Evolutionary conservation across 2,329 filamentous ascomycete genomes (phyloP).

Genomic region (Scedosporium minutisporum): DNA sequence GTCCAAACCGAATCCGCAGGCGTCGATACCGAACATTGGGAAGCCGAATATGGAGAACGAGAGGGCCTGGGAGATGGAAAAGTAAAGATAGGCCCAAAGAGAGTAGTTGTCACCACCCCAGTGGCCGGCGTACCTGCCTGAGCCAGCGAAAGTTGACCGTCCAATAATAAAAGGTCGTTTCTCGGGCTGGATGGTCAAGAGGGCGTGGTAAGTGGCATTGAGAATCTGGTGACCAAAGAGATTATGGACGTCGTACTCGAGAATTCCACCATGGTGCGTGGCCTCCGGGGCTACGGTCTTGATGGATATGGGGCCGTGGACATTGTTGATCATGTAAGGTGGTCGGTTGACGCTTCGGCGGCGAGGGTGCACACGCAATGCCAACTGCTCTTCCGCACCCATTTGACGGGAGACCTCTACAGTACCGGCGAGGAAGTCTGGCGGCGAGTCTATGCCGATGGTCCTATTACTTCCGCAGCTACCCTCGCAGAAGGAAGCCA

Average conservation of each 20-base stretch:
- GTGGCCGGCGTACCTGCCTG: conserved; percentile 67
- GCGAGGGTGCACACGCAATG: conserved; percentile 52
- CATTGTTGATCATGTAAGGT: conserved; percentile 67
- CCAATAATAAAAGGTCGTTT: conserved; percentile 80
- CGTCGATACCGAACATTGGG: conserved; percentile 61
- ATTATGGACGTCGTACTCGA: conserved; percentile 79
- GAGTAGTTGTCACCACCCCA: conserved; percentile 73
- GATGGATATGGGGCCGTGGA: conserved; percentile 48
- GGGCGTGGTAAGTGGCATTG: conserved; percentile 65
- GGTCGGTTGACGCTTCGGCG: conserved; percentile 61
- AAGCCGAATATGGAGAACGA: conserved; percentile 63
- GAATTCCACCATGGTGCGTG: conserved; percentile 60
- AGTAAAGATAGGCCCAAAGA: conserved; percentile 64
- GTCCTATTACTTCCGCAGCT: conserved; percentile 60
- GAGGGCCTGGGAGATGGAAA: conserved; percentile 68
- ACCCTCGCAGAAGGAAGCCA: conserved; percentile 57
- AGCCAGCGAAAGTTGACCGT: conserved; percentile 70
- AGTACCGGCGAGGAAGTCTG: conserved; percentile 12
- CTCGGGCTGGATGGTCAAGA: conserved; percentile 51
- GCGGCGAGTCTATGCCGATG: conserved; percentile 34
- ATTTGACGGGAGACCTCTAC: conserved; percentile 15
- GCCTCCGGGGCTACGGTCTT: conserved; percentile 50
- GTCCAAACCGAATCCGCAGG: conserved; percentile 64
- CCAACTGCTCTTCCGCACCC: conserved; percentile 29
- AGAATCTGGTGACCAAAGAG: conserved; percentile 67